Percentiles rank a stretch among this genome's conserved stretches.
Evolutionary conservation across 2,329 filamentous ascomycete genomes (phyloP).

Genomic region (Zopfia rhizophila): DNA sequence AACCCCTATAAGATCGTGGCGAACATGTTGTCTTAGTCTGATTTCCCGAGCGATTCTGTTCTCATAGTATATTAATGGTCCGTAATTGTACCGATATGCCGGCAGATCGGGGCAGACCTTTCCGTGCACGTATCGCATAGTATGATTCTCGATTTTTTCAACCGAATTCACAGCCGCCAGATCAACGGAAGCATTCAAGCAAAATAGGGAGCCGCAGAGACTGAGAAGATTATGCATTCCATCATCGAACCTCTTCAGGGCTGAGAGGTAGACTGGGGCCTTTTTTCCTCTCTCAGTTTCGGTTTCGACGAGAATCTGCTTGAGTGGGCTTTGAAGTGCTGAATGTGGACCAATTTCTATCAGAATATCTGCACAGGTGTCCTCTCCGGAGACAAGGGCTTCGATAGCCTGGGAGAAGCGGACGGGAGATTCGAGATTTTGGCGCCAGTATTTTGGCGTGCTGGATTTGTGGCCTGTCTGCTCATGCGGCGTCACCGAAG

Average conservation of each 20-base stretch:
- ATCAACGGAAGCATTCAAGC: slow-evolving; percentile 17
- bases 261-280: slow-evolving; percentile 8
- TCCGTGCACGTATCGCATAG: slow-evolving; percentile 3
- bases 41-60: slow-evolving; percentile 24
- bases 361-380: slow-evolving; percentile 15
- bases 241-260: slow-evolving; percentile 24
- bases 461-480: not conserved
- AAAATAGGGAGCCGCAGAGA: slow-evolving; percentile 26
- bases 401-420: not conserved
- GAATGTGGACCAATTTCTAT: slow-evolving; percentile 22
- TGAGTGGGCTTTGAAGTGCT: slow-evolving; percentile 12
- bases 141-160: slow-evolving; percentile 6
- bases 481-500: not conserved
- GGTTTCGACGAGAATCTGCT: slow-evolving; percentile 6
- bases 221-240: slow-evolving; percentile 18
- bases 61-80: slow-evolving; percentile 24
- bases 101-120: slow-evolving; percentile 25
- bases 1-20: slow-evolving; percentile 32
- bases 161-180: slow-evolving; percentile 24
- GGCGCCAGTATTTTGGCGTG: not conserved
- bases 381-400: not conserved
- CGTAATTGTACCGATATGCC: slow-evolving; percentile 30
- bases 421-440: slow-evolving; percentile 2
- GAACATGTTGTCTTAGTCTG: slow-evolving; percentile 12
- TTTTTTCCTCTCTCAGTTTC: slow-evolving; percentile 26